Percentiles rank a stretch among this genome's conserved stretches.
Evolutionary conservation across 352 stramenopile species (phyloP).

Genomic region (Thalassiosira allenii): DNA sequence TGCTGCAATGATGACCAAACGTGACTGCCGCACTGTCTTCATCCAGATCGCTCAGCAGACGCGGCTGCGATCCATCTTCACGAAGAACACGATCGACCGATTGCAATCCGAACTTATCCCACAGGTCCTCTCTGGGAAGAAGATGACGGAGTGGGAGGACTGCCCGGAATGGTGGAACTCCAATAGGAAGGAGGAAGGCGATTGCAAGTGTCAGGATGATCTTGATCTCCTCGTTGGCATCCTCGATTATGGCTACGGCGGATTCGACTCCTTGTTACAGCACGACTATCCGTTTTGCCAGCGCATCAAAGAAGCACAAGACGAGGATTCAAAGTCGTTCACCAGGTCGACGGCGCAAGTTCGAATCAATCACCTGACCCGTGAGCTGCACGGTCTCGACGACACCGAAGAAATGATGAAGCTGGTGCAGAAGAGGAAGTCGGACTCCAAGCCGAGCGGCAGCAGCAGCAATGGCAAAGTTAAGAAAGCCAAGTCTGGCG

Average conservation of each 20-base stretch:
- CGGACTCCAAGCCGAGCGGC: conserved; percentile 20
- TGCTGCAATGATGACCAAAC: conserved; percentile 70
- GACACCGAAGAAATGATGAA: conserved; percentile 70
- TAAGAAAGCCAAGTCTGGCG: conserved; percentile 60
- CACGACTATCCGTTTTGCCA: conserved; percentile 52
- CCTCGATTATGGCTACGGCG: conserved; percentile 75
- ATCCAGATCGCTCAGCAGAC: conserved; percentile 79
- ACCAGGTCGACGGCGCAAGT: conserved; percentile 65
- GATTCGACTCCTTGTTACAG: conserved; percentile 67
- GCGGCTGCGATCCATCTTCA: conserved; percentile 74
- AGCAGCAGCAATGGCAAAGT: conserved; percentile 24
- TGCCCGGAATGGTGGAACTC: conserved; percentile 76
- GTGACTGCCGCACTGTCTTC: conserved; percentile 69
- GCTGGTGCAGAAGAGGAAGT: conserved; percentile 53
- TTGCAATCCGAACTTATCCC: conserved; percentile 57
- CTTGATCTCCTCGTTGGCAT: conserved; percentile 70
- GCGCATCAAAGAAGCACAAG: conserved; percentile 28
- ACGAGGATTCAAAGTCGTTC: conserved; percentile 44
- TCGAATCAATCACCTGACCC: conserved; percentile 75
- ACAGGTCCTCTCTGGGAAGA: conserved; percentile 62
- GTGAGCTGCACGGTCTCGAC: conserved; percentile 75
- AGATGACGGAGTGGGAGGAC: conserved; percentile 73
- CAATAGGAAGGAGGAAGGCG: conserved; percentile 15
- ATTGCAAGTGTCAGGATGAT: conserved; percentile 59
- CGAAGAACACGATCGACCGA: conserved; percentile 56